phyloP scores from a whole-genome alignment of 1,284 basidiomycete genomes.

The Porodaedalea pini region DNA sequence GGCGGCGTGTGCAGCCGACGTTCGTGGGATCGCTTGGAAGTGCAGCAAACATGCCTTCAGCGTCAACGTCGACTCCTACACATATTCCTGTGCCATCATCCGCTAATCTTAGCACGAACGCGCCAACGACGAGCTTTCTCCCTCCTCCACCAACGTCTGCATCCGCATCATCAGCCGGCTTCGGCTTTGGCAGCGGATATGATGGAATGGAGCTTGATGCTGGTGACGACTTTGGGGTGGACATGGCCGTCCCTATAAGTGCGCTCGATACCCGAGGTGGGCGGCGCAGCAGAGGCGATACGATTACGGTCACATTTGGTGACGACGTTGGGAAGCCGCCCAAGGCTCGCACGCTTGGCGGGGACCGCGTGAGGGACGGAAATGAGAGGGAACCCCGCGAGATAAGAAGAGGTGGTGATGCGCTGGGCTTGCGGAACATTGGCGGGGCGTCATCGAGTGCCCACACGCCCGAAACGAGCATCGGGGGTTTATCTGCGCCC shows the following conservation, averaged over 20 bases:
- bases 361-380: constrained; percentile 54
- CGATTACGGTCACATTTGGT: constrained; percentile 49
- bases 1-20: constrained; percentile 64
- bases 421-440: constrained; percentile 3
- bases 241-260: constrained; percentile 52
- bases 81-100: not conserved
- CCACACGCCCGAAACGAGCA: not conserved
- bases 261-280: constrained; percentile 37
- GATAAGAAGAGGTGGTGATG: constrained; percentile 33
- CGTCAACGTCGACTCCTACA: not conserved
- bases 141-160: constrained; percentile 30
- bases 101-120: not conserved
- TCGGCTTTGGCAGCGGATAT: constrained; percentile 12
- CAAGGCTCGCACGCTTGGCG: constrained; percentile 67
- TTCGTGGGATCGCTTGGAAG: constrained; percentile 35
- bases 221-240: constrained; percentile 32
- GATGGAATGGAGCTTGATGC: constrained; percentile 24
- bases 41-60: not conserved
- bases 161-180: constrained; percentile 3
- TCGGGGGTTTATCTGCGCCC: constrained; percentile 32
- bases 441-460: constrained; percentile 1
- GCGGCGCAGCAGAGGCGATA: constrained; percentile 22
- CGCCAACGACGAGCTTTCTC: constrained; percentile 19
- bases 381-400: constrained; percentile 35
- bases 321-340: constrained; percentile 40